Base-by-base conservation (phyloP, 2,329 filamentous ascomycete genomes). In the Xylaria sp. region DNA sequence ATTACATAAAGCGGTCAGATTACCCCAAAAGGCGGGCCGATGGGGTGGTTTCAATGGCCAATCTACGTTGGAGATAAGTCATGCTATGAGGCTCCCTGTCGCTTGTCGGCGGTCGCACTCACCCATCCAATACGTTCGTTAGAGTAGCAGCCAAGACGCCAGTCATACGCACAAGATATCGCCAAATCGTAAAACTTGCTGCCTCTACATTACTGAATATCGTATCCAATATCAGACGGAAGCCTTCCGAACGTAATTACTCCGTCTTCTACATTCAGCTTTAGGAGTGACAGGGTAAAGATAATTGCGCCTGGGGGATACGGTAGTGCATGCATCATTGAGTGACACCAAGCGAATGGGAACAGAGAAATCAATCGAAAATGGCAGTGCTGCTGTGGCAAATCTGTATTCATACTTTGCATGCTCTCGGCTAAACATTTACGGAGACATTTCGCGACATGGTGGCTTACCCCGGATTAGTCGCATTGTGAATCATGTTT, bases 11-110 rank as follows among this genome's bases (percentile, higher is more conserved):
- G 70, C 70, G 67, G 70, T 71, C 61, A 59, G 46, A 32, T 23
- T 72, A 72, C 70, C 64, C 70, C 70, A 72, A 72, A 67, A 18
- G 64, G 67, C 68, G 67, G 70, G 65, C 32, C 18, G 69, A 46
- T 15, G 46, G 39, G 60, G 51, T 4, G 57, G 59, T 13, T 58
- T 61, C 25, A 63, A 34, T 52, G 25, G 23, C 18, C 28, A 52
- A 32, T 8, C 12, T 52, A 13, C 23, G 12, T 51, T 52, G 34
- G 32, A 62, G 59, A 55, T 46, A 55, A 65, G 46, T 55, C 15
- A 20, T 55, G 37, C 8, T n/a, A 8, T 8, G 8, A 6, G 3
- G 32, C 28, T 12, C 12, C 23, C 25, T 44, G 34, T 60, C 32
- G 37, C 34, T 63, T 41, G 37, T 61, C 50, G 34, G 65, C 52